A percentile compares a stretch with the other conserved stretches of the same genome.
phyloP scores from a whole-genome alignment of 768 basidiomycete species.

The Dioszegia aurantiaca region DNA sequence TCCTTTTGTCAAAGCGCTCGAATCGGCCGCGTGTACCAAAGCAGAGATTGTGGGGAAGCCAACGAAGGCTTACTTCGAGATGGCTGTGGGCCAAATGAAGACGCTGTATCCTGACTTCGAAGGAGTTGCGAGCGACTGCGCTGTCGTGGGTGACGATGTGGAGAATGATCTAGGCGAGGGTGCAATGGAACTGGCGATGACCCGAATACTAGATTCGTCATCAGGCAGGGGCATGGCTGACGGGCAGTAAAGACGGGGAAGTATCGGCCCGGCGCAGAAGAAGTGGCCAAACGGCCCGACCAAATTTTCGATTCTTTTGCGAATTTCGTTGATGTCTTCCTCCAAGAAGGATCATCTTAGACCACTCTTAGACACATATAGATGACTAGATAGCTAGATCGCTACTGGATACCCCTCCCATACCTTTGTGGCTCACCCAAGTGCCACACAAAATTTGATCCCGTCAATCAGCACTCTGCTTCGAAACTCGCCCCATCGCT shows the following conservation, averaged over 20 bases:
- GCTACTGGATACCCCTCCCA: too few relatives aligned
- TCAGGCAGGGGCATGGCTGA: conserved; percentile 14
- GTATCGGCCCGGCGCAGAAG: conserved; percentile 64
- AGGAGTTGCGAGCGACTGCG: conserved; percentile 52
- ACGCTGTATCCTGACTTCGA: conserved; percentile 25
- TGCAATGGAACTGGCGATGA: conserved; percentile 62
- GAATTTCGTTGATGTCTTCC: conserved; percentile 59
- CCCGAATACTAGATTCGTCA: conserved; percentile 63
- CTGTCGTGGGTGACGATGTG: conserved; percentile 67
- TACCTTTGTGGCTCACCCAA: too few relatives aligned
- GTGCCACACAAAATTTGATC: conserved; percentile 13
- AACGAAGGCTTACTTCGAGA: conserved; percentile 60
- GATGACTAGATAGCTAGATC: too few relatives aligned
- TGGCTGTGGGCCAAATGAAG: conserved; percentile 58
- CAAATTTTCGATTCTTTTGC: conserved; percentile 61
- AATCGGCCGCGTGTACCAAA: conserved; percentile 57
- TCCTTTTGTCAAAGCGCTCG: conserved; percentile 66
- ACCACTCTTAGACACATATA: too few relatives aligned
- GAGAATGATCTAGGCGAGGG: conserved; percentile 65
- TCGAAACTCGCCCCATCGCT: neutral
- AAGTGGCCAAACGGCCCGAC: conserved; percentile 57
- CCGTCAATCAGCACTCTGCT: neutral
- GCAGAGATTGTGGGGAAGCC: conserved; percentile 68
- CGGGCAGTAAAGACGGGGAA: conserved; percentile 65
- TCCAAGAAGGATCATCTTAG: conserved; percentile 14